Evolutionary conservation across 192 early-diverging fungal species (phyloP).

Genomic region (Cetraspora pellucida): DNA sequence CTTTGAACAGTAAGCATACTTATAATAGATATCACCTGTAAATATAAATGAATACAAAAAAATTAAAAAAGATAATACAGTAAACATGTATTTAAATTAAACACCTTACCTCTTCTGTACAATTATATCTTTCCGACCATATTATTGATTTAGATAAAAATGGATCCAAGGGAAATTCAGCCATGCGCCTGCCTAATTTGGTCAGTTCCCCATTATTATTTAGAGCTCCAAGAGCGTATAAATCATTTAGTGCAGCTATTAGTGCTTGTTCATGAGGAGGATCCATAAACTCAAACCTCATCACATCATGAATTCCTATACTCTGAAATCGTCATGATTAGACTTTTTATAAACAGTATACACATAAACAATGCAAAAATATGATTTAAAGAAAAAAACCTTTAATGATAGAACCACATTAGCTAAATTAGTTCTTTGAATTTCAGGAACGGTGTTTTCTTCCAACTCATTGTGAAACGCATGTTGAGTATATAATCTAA

Average conservation of each 20-base stretch:
- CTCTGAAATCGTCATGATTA: constrained; percentile 47
- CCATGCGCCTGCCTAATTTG: constrained; percentile 95
- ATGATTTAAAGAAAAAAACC: constrained; percentile 28
- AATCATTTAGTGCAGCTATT: constrained; percentile 87
- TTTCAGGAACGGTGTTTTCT: constrained; percentile 94
- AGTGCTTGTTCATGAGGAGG: constrained; percentile 92
- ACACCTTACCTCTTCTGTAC: constrained; percentile 78
- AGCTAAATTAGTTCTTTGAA: constrained; percentile 92
- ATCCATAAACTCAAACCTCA: constrained; percentile 99
- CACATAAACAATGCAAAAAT: not conserved
- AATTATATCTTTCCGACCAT: constrained; percentile 88
- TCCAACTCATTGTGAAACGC: constrained; percentile 94
- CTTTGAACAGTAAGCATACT: constrained; percentile 90
- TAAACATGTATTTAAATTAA: constrained; percentile 3
- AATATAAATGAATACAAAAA: not conserved
- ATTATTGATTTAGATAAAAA: constrained; percentile 92
- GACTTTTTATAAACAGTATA: not conserved
- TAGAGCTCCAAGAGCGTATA: constrained; percentile 90
- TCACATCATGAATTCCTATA: constrained; percentile 94
- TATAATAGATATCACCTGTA: constrained; percentile 76
- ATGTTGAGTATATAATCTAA: constrained; percentile 91
- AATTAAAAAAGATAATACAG: not conserved
- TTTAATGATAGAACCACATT: constrained; percentile 91
- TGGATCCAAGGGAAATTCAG: constrained; percentile 97
- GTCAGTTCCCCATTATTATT: constrained; percentile 93